Percentiles rank a stretch among this genome's conserved stretches.
These are phyloP conservation scores for Rhodotorula glutinis DNA, from an alignment of 1,284 basidiomycete species.

Conservation along the genomic window DNA sequence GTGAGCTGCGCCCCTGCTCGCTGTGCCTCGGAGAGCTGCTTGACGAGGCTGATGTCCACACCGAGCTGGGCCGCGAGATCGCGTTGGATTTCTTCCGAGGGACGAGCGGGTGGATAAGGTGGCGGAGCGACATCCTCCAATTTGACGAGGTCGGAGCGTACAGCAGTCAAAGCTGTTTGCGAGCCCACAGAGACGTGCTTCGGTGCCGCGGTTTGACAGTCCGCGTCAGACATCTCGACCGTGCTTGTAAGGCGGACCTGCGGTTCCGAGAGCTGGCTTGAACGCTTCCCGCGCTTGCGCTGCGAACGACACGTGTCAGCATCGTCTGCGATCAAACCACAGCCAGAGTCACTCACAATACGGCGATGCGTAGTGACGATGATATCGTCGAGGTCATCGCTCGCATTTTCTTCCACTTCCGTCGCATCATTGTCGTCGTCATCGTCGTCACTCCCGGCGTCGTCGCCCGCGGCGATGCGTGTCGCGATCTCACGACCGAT, in stretches of 20 bases:
- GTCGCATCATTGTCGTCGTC: constrained; percentile 53
- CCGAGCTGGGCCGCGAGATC: constrained; percentile 71
- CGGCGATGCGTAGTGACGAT: constrained; percentile 49
- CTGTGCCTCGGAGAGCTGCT: constrained; percentile 60
- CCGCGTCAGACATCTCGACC: constrained; percentile 68
- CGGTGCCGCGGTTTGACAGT: constrained; percentile 53
- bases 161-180: constrained; percentile 66
- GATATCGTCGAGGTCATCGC: constrained; percentile 49
- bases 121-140: constrained; percentile 50
- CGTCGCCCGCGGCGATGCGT: constrained; percentile 54
- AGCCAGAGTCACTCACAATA: constrained; percentile 41
- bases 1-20: neutral
- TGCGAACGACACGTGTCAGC: neutral
- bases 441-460: constrained; percentile 41
- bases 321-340: neutral
- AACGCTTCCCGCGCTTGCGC: constrained; percentile 34
- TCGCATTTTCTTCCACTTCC: constrained; percentile 42
- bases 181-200: constrained; percentile 58
- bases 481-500: constrained; percentile 73
- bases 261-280: constrained; percentile 28
- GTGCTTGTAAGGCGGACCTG: constrained; percentile 44
- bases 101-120: constrained; percentile 54
- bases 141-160: constrained; percentile 47
- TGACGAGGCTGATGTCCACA: constrained; percentile 69
- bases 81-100: constrained; percentile 54